These are phyloP conservation scores for Penicillium italicum DNA, from an alignment of 2,329 filamentous ascomycete genomes.

Conservation along the genomic window DNA sequence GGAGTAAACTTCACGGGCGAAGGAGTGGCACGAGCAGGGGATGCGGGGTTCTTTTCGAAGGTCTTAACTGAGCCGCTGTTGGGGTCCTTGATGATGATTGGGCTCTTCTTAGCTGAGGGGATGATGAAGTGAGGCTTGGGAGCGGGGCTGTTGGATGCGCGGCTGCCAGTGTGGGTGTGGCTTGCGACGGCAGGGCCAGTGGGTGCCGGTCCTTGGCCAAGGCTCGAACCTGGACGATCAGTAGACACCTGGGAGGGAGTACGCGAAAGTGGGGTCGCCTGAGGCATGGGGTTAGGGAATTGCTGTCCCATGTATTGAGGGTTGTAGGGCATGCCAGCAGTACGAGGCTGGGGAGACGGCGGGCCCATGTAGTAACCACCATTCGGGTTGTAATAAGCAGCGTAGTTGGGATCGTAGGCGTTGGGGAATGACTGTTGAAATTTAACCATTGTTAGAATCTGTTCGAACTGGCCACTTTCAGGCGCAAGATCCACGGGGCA, in stretches of 20 bases:
- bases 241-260: constrained; percentile 74
- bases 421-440: constrained; percentile 60
- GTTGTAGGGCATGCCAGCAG: constrained; percentile 51
- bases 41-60: constrained; percentile 65
- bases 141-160: constrained; percentile 54
- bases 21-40: constrained; percentile 53
- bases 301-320: constrained; percentile 39
- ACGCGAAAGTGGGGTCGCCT: constrained; percentile 72
- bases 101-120: constrained; percentile 63
- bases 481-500: constrained; percentile 59
- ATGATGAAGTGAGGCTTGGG: constrained; percentile 62
- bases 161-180: constrained; percentile 52
- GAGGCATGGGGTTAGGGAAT: constrained; percentile 42
- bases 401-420: constrained; percentile 48
- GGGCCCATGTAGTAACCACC: constrained; percentile 43
- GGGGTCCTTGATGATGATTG: constrained; percentile 79
- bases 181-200: constrained; percentile 50
- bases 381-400: constrained; percentile 39
- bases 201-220: constrained; percentile 55
- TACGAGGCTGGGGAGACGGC: constrained; percentile 45
- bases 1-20: constrained; percentile 61
- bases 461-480: constrained; percentile 67
- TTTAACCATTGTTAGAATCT: constrained; percentile 63
- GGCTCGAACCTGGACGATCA: constrained; percentile 60
- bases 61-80: constrained; percentile 72